These are phyloP conservation scores for Dryadomyces quercus-mongolicae DNA, from an alignment of 2,329 filamentous ascomycete species.

Conservation along the genomic window DNA sequence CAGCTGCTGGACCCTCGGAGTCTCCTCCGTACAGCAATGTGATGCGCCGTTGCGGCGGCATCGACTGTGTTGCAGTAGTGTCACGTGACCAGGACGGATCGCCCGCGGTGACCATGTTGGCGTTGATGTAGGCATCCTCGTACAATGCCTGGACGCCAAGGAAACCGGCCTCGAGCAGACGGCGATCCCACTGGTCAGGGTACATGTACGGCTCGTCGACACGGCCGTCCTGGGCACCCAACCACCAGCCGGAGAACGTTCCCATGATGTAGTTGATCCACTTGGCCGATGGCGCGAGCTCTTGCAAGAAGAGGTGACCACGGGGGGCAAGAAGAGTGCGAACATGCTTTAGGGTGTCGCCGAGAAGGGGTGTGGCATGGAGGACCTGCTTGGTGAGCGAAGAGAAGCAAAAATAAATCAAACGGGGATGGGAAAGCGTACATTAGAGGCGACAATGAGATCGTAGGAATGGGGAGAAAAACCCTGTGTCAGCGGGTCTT, in stretches of 20 bases:
- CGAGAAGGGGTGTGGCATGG: not conserved
- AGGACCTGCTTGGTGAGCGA: not conserved
- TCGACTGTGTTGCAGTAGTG: too few relatives aligned
- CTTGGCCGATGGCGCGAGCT: not conserved
- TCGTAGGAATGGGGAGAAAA: not conserved
- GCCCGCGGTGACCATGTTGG: not conserved
- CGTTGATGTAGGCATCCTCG: not conserved
- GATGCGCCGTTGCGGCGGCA: not conserved
- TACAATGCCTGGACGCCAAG: not conserved
- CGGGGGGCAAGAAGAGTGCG: not conserved
- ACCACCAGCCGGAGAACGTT: not conserved
- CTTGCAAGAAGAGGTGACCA: not conserved
- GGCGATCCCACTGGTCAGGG: not conserved
- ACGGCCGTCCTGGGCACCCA: not conserved
- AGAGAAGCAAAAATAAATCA: not conserved
- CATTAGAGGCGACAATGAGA: not conserved
- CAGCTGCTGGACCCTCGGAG: too few relatives aligned
- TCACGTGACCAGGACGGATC: not conserved
- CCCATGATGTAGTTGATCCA: not conserved
- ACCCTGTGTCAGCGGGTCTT: not conserved
- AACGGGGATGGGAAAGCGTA: not conserved
- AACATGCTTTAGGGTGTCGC: not conserved
- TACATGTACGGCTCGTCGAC: not conserved
- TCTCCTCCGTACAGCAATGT: too few relatives aligned
- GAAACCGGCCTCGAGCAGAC: not conserved